These are phyloP conservation scores for Raffaelea ambrosiae DNA, from an alignment of 2,329 filamentous ascomycete genomes.

Conservation along the genomic window DNA sequence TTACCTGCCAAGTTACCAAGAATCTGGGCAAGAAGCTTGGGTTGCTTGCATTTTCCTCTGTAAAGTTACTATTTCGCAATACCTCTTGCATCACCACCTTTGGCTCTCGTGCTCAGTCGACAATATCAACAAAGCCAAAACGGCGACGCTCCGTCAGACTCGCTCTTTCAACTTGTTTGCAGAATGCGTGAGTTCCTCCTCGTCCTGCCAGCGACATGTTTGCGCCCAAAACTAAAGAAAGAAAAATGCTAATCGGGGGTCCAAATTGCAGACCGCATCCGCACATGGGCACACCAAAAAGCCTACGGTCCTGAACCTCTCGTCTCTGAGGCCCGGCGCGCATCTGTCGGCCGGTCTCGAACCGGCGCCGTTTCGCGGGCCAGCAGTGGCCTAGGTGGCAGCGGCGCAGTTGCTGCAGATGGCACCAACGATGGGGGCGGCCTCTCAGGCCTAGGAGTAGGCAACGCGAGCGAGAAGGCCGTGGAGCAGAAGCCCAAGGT, in stretches of 20 bases:
- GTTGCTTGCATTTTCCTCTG: no score
- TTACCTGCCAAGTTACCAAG: not conserved
- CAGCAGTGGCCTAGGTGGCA: not conserved
- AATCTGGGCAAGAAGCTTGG: no score
- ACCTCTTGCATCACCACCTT: no score
- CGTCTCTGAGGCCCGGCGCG: not conserved
- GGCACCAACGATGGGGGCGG: not conserved
- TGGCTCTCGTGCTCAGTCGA: no score
- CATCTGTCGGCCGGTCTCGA: not conserved
- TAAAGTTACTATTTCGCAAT: no score
- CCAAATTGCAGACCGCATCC: constrained; percentile 19
- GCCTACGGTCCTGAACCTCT: constrained; percentile 17
- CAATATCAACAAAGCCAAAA: no score
- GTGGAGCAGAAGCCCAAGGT: constrained; percentile 11
- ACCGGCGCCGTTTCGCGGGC: not conserved
- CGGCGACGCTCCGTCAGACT: no score
- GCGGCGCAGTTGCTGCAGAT: not conserved
- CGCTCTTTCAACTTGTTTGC: not conserved
- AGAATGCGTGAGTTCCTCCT: not conserved
- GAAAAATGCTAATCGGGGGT: no score
- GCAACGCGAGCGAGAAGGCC: constrained; percentile 7
- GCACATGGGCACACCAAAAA: constrained; percentile 20
- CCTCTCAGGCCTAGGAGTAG: no score
- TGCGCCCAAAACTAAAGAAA: no score
- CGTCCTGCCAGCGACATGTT: no score